Evolutionary conservation across 1,284 basidiomycete species (phyloP), one percentile per base, ranked within the genome.

Genomic region (Microbotryum scabiosae): DNA sequence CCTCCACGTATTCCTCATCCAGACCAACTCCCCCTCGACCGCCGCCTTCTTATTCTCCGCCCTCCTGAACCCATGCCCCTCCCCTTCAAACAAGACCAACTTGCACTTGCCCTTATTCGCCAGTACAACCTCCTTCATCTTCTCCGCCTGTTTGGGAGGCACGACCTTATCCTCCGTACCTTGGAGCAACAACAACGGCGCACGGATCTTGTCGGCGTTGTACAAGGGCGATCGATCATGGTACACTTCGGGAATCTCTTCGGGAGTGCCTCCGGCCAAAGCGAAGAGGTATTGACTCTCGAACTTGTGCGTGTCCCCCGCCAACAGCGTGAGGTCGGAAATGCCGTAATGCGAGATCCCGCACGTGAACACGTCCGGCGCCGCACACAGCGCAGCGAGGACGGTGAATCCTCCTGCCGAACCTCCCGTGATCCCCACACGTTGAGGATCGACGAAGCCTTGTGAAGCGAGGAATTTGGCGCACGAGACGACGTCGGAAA

Each of bases 401-500:
- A 79, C 78, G 1, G 84, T 84, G 65, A 79, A 84, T 0, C 85
- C 85, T 3, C 85, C 84, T 54, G 69, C 78, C 16, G 82, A 84
- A 0, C 78, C 76, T 2, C 84, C 84, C 10, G 81, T 80, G 57
- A 87, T 82, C 26, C 82, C 79, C 2, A 80, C 78, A 14, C 85
- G 83, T 47, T 79, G 73, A 1, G 76, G 72, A 65, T 86, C 84
- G 58, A 84, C 77, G 59, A 82, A 63, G 7, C 69, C 70, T 28
- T 50, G 36, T 41, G 54, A 67, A 3, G 81, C 76, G 21, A 86
- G 77, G 41, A 76, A 74, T 46, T 76, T 72, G 5, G 81, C 81
- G 3, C 82, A 81, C 9, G 76, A 72, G 21, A 83, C 80, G 67
- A 80, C 82, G 68, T 88, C 86, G 2, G 78, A 72, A 0, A 84